Conservation (phyloP, 345 rosid genomes). For the Arabidopsis arenosa region DNA sequence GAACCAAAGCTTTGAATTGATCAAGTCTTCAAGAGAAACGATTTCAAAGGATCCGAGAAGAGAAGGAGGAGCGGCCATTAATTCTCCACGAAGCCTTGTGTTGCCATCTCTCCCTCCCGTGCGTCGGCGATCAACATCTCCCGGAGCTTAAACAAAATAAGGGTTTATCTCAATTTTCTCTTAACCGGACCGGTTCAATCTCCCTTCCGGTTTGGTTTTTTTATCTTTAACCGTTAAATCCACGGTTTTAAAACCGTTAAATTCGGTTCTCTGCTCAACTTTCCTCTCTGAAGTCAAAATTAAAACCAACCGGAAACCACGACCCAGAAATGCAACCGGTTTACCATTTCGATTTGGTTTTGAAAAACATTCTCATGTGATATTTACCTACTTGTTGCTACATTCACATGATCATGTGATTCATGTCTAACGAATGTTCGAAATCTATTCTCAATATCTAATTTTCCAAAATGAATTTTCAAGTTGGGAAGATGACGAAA, state of each 20-base stretch:
- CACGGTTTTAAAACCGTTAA: neutral
- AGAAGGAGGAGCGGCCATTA: constrained; percentile 50
- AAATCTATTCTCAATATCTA: too few species aligned
- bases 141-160: constrained; percentile 40
- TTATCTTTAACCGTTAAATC: neutral
- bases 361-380: neutral
- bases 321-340: constrained; percentile 3
- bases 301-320: constrained; percentile 10
- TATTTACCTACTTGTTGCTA: constrained; percentile 24
- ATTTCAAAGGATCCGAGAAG: constrained; percentile 21
- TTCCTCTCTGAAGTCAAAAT: neutral
- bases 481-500: neutral
- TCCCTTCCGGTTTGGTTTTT: neutral
- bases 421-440: neutral
- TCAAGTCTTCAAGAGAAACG: constrained; percentile 23
- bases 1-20: constrained; percentile 31
- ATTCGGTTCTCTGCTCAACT: neutral
- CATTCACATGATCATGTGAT: constrained; percentile 7
- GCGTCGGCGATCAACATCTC: constrained; percentile 45
- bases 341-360: neutral
- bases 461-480: too few species aligned
- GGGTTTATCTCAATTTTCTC: constrained; percentile 40
- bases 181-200: constrained; percentile 32
- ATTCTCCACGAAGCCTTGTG: constrained; percentile 45
- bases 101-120: constrained; percentile 44